These are phyloP conservation scores for Obelidium mucronatum DNA, from an alignment of 192 early-diverging fungal genomes.

Conservation along the genomic window DNA sequence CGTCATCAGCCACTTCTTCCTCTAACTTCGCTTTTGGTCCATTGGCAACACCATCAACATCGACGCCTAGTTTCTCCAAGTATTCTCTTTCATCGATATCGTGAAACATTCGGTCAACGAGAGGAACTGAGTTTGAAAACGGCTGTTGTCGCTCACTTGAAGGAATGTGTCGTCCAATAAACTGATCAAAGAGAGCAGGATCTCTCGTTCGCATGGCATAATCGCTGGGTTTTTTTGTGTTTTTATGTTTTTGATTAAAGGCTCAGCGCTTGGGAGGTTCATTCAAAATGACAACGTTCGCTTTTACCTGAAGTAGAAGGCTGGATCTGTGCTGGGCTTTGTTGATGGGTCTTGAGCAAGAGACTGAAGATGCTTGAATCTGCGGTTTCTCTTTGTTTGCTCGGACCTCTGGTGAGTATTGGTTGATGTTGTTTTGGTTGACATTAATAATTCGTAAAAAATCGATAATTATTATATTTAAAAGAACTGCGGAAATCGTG, in stretches of 20 bases:
- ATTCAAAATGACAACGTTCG: too few relatives aligned
- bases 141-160: neutral
- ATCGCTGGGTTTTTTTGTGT: too few relatives aligned
- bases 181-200: conserved; percentile 20
- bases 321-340: neutral
- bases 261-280: too few relatives aligned
- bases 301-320: conserved; percentile 22
- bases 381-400: conserved; percentile 24
- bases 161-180: conserved; percentile 22
- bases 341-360: neutral
- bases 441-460: too few relatives aligned
- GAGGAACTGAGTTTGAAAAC: neutral
- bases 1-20: neutral
- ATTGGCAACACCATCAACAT: neutral
- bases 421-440: neutral
- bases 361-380: neutral
- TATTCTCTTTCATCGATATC: conserved; percentile 27
- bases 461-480: too few relatives aligned
- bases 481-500: too few relatives aligned
- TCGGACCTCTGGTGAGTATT: neutral
- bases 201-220: neutral
- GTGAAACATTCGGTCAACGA: conserved; percentile 31
- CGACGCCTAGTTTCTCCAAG: neutral
- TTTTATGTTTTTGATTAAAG: too few relatives aligned
- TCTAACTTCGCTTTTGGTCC: neutral